These are phyloP conservation scores for Moelleriella libera DNA, from an alignment of 2,329 filamentous ascomycete species.

Conservation along the genomic window DNA sequence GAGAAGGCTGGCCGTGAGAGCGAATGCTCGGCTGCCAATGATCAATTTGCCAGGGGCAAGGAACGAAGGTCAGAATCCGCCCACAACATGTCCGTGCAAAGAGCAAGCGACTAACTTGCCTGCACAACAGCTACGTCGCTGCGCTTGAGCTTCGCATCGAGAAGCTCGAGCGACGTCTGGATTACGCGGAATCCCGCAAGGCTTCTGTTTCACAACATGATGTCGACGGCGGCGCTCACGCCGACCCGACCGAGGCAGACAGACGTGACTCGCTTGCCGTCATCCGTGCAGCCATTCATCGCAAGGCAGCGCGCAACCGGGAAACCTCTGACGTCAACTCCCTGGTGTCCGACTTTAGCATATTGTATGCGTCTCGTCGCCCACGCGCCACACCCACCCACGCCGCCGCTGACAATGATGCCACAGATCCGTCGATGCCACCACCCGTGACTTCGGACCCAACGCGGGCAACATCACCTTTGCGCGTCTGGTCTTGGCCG, in stretches of 20 bases:
- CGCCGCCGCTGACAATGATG: not conserved
- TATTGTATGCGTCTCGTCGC: conserved; percentile 43
- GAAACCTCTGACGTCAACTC: conserved; percentile 85
- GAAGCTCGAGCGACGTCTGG: conserved; percentile 67
- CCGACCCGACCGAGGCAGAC: conserved; percentile 25
- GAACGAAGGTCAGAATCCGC: conserved; percentile 58
- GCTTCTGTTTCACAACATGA: conserved; percentile 55
- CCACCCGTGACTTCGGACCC: conserved; percentile 83
- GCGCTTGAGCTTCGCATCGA: conserved; percentile 87
- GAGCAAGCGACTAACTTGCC: too few relatives aligned
- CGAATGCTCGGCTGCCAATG: conserved; percentile 87
- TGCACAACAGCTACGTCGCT: conserved; percentile 60
- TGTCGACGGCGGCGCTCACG: conserved; percentile 23
- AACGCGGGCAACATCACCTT: conserved; percentile 85
- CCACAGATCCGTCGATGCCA: conserved; percentile 77
- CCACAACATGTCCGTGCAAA: not conserved
- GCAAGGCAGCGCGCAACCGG: conserved; percentile 46
- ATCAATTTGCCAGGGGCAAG: conserved; percentile 90
- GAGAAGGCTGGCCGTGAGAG: conserved; percentile 76
- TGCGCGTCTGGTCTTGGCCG: conserved; percentile 74
- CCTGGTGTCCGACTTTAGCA: conserved; percentile 85
- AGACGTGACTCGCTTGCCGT: conserved; percentile 49
- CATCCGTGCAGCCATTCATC: conserved; percentile 48
- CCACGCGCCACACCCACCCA: not conserved
- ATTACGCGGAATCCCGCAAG: conserved; percentile 56